Evolutionary conservation across 176 grass and related monocot genomes (phyloP), one percentile per base, ranked within the genome.

Genomic region (Guadua angustifolia): DNA sequence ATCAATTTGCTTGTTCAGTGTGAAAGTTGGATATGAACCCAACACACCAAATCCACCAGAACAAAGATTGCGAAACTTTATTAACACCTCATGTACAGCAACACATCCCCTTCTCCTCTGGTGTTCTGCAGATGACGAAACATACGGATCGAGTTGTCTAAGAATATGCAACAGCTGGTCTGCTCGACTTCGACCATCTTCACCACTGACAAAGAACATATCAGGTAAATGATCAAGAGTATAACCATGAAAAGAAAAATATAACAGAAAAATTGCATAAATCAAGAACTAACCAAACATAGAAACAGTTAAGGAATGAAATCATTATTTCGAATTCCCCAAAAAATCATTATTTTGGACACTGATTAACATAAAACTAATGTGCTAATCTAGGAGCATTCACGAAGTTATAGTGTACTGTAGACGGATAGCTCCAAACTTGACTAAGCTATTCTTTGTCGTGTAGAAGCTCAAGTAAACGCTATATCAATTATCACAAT

Each of bases 181-280:
- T 86, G 92, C 95, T 88, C 95, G 71, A 88, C 95, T 98, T 84
- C 95, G 88, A 65, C 95, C 95, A 90, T 95, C 95, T 93, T 98
- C 95, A 80, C 95, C 95, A 62, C 95, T 98, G 83, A 82, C 46
- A 79, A 91, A 84, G 59, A 42, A 44, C 79, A 84, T 53, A 33
- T 21, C 21, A 82, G 15, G n/a, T 64, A 64, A 67, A 62, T 47
- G 63, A 75, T 25, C 18, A 49, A 12, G 36, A 25, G 71, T 47
- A 74, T 19, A 81, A 75, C 56, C 46, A 72, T 15, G 9, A 74
- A 61, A 32, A n/a, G 10, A 43, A 9, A 75, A 74, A 61, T 10
- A 9, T 29, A 12, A 52, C n/a, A 36, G 3, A 43, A 14, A 69
- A 69, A 2, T 15, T 60, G 50, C 6, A 4, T 74, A 46, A 73